These are phyloP conservation scores for Falciphora oryzae DNA, from an alignment of 2,329 filamentous ascomycete genomes.

Conservation along the genomic window DNA sequence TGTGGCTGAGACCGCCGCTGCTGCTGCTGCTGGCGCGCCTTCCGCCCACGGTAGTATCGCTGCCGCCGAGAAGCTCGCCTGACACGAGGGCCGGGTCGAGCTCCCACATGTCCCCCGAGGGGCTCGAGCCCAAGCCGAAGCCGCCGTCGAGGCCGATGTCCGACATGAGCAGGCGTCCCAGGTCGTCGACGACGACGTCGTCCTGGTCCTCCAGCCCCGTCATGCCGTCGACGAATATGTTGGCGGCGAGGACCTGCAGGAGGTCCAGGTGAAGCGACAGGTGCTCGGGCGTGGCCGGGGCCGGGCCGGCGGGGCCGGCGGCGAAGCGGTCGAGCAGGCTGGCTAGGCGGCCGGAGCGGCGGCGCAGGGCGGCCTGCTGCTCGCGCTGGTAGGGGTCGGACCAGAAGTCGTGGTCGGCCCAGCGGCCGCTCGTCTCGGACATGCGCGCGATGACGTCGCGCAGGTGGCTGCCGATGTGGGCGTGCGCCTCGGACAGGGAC, in stretches of 20 bases:
- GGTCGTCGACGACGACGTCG: slow-evolving; percentile 1
- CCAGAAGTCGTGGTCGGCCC: slow-evolving; percentile 15
- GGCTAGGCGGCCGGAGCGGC: slow-evolving; percentile 15
- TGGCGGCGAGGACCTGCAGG: slow-evolving; percentile 17
- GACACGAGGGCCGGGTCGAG: slow-evolving; percentile 4
- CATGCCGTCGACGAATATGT: slow-evolving; percentile 14
- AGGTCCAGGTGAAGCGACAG: slow-evolving; percentile 16
- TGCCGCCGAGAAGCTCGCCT: background rate
- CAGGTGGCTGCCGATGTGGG: slow-evolving; percentile 15
- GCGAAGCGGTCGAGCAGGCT: slow-evolving; percentile 15
- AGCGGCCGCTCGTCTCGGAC: slow-evolving; percentile 13
- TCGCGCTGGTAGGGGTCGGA: slow-evolving; percentile 16
- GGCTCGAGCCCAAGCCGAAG: background rate
- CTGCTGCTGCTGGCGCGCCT: background rate
- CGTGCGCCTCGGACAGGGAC: slow-evolving; percentile 13
- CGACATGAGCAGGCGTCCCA: background rate
- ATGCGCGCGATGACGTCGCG: slow-evolving; percentile 19
- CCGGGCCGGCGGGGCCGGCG: slow-evolving; percentile 7
- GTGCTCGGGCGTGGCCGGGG: slow-evolving; percentile 14
- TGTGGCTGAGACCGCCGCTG: background rate
- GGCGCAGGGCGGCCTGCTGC: slow-evolving; percentile 16
- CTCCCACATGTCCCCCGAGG: background rate
- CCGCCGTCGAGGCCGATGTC: background rate
- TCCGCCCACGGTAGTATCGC: background rate
- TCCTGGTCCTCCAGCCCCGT: slow-evolving; percentile 7